Percentiles rank a stretch among this genome's conserved stretches.
These are phyloP conservation scores for Boeremia exigua DNA, from an alignment of 2,329 filamentous ascomycete species.

Conservation along the genomic window DNA sequence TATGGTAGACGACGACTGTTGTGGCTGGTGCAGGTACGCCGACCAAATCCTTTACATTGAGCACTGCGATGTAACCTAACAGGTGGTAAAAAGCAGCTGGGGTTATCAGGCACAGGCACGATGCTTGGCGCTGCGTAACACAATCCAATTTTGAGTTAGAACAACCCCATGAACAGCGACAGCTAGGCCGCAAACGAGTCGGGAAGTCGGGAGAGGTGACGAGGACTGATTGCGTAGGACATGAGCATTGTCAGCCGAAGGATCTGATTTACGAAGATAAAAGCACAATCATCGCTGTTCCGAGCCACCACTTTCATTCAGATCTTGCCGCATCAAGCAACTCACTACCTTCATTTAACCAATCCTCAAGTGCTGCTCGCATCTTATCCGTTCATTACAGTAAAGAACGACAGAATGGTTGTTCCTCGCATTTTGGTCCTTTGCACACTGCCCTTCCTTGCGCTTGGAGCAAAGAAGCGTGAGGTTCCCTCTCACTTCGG, in stretches of 20 bases:
- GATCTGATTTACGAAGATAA: neutral
- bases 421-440: conserved; percentile 12
- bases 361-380: neutral
- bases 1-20: neutral
- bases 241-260: neutral
- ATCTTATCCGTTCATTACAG: neutral
- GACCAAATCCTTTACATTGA: neutral
- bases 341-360: neutral
- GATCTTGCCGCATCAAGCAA: neutral
- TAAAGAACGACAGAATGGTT: conserved; percentile 1
- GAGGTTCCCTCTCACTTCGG: conserved; percentile 14
- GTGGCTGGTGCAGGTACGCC: conserved; percentile 7
- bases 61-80: neutral
- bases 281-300: conserved; percentile 3
- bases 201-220: conserved; percentile 3
- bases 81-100: neutral
- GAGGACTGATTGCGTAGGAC: conserved; percentile 17
- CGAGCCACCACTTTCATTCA: neutral
- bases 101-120: too few relatives aligned
- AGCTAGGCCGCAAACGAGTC: neutral
- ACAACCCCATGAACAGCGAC: neutral
- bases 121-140: neutral
- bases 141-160: neutral
- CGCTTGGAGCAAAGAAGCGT: conserved; percentile 21
- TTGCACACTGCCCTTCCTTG: conserved; percentile 22